Evolutionary conservation across 495 filamentous ascomycete species (phyloP).

Genomic region (Hyaloscypha variabilis): DNA sequence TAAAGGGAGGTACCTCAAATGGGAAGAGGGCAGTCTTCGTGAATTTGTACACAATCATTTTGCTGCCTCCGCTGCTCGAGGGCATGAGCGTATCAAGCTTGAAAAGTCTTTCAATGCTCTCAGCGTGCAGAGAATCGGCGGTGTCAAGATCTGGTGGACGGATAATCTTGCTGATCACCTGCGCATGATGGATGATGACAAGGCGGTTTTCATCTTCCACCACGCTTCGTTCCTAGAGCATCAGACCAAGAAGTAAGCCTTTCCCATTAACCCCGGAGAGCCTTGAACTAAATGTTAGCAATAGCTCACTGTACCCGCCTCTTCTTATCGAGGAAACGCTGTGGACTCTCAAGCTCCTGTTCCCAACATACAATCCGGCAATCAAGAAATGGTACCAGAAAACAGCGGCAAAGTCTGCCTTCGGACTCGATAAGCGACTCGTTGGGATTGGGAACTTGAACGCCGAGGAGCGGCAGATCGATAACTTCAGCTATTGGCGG

Average conservation of each 20-base stretch:
- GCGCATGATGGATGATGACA: conserved; percentile 41
- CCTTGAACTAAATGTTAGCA: background rate
- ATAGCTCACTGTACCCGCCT: conserved; percentile 33
- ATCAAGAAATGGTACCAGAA: conserved; percentile 36
- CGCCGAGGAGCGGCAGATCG: conserved; percentile 41
- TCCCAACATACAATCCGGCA: conserved; percentile 40
- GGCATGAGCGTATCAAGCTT: conserved; percentile 24
- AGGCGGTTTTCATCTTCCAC: conserved; percentile 44
- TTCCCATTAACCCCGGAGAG: background rate
- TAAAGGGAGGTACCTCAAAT: conserved; percentile 5
- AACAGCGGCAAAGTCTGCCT: conserved; percentile 2
- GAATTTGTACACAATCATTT: conserved; percentile 4
- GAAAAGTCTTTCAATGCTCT: conserved; percentile 35
- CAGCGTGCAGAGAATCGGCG: conserved; percentile 38
- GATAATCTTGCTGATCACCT: conserved; percentile 49
- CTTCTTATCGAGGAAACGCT: conserved; percentile 49
- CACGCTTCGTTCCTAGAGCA: conserved; percentile 41
- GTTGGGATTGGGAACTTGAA: conserved; percentile 34
- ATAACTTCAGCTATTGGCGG: conserved; percentile 50
- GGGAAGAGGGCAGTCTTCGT: conserved; percentile 22
- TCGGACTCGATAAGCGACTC: conserved; percentile 34
- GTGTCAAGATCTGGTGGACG: conserved; percentile 44
- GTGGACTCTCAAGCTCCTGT: conserved; percentile 45
- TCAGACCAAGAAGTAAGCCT: conserved; percentile 21
- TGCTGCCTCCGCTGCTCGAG: background rate